Base-by-base conservation (phyloP, 495 filamentous ascomycete genomes). In the Penicillium alfredii region DNA sequence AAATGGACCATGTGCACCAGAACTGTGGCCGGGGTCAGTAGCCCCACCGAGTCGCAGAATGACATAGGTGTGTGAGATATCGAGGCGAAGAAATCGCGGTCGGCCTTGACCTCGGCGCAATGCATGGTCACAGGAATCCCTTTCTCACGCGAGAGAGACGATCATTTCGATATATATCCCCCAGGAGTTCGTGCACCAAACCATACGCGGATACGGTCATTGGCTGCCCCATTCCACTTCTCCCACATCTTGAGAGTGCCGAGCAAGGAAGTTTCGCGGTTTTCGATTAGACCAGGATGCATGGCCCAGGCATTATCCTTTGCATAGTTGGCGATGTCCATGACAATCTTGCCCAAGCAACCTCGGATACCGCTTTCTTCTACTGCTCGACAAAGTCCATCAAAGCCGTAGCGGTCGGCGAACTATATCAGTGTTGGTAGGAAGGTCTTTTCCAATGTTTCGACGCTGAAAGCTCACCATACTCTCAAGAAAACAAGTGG, bases 401-500 rank as follows among this genome's bases (percentile, higher is more conserved):
- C 67, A 33, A 71, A 67, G 3, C 66, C 68, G 26, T 65, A 66
- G 21, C 63, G 53, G 42, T 69, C 50, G 4, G 68, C 60, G 39
- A 73, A 68, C 61, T 64, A 26, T n/a, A n/a, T 14, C n/a, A 8
- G 2, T 17, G n/a, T n/a, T n/a, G n/a, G n/a, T 4, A 24, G 4
- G 1, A 24, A 7, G 2, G 1, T 24, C 1, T 24, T n/a, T 1
- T n/a, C 2, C 1, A 4, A 24, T 8, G 4, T 2, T 2, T 7
- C 4, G 1, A 24, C 2, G 4, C 1, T 2, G 4, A 4, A 24
- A n/a, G n/a, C 48, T 17, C 23, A 64, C 61, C 70, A 73, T 72
- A 33, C 62, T 62, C 45, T 73, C 70, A 23, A 73, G 42, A 40
- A 73, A 73, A 43, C 66, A 71, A 23, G 70, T 73, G 7, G 70